phyloP scores from a whole-genome alignment of 805 yeast species.

The Metschnikowia colocasiae region DNA sequence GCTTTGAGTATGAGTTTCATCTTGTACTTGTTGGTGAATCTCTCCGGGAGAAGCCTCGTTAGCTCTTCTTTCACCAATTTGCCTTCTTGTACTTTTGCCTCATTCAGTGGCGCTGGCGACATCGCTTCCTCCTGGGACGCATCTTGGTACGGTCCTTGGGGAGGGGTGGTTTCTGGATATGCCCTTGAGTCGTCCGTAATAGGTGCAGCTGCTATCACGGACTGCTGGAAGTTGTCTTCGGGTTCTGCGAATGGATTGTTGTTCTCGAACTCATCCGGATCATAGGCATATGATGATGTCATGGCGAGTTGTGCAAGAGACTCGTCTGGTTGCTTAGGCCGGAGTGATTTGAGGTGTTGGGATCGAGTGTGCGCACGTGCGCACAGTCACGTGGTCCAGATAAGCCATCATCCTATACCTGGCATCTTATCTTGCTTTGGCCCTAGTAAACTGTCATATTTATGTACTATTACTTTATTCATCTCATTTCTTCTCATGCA shows the following conservation, averaged over 20 bases:
- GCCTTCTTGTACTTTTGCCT: conserved; percentile 6
- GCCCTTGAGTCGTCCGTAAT: not conserved
- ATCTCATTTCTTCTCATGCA: too few relatives aligned
- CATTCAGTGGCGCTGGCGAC: not conserved
- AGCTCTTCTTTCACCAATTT: conserved; percentile 39
- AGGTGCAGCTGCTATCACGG: not conserved
- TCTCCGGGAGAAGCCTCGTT: conserved; percentile 47
- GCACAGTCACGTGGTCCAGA: not conserved
- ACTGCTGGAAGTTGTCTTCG: not conserved
- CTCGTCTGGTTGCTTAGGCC: not conserved
- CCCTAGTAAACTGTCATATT: too few relatives aligned
- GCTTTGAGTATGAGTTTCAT: conserved; percentile 57
- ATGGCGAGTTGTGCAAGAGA: conserved; percentile 17
- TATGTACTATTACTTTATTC: too few relatives aligned
- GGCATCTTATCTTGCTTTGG: too few relatives aligned
- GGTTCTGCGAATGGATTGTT: conserved; percentile 43
- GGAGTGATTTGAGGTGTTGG: conserved; percentile 2
- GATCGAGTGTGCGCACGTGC: conserved; percentile 4
- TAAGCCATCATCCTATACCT: too few relatives aligned
- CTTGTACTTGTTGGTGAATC: conserved; percentile 40
- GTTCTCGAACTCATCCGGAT: conserved; percentile 44
- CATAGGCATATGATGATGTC: conserved; percentile 45
- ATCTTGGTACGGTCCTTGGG: not conserved
- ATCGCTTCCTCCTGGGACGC: not conserved
- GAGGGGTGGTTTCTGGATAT: not conserved